Percentiles rank a stretch among this genome's conserved stretches.
Conservation (phyloP, 768 basidiomycete genomes). For the Favolaschia claudopus region DNA sequence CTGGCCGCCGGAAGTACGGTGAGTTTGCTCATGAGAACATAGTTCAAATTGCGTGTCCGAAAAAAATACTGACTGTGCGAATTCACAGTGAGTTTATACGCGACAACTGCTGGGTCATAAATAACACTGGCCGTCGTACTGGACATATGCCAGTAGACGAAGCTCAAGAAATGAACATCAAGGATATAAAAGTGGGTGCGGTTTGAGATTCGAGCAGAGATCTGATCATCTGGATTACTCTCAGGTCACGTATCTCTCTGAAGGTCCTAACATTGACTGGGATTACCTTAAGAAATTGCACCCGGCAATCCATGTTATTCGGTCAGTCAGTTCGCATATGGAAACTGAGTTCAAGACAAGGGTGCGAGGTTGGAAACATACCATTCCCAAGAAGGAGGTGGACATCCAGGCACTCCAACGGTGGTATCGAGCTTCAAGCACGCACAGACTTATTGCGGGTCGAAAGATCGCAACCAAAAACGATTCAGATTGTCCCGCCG, state of each 20-base stretch:
- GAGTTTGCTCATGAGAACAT: too few relatives aligned
- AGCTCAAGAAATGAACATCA: slow-evolving; percentile 45
- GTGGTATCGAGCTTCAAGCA: slow-evolving; percentile 12
- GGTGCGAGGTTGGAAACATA: slow-evolving; percentile 35
- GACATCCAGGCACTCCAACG: background rate
- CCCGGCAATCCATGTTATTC: slow-evolving; percentile 40
- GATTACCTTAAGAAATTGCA: slow-evolving; percentile 39
- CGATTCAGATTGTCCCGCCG: too few relatives aligned
- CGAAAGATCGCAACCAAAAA: background rate
- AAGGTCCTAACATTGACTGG: slow-evolving; percentile 42
- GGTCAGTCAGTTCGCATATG: slow-evolving; percentile 30
- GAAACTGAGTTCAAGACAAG: slow-evolving; percentile 36
- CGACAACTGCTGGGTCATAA: too few relatives aligned
- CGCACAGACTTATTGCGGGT: slow-evolving; percentile 29
- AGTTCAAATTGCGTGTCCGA: too few relatives aligned
- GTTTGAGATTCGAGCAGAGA: background rate
- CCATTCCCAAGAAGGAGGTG: background rate
- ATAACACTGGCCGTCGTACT: too few relatives aligned
- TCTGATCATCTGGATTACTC: background rate
- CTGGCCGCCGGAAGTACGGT: slow-evolving; percentile 28
- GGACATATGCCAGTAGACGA: slow-evolving; percentile 41
- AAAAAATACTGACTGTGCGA: too few relatives aligned
- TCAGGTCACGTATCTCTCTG: slow-evolving; percentile 37
- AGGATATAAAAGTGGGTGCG: slow-evolving; percentile 41
- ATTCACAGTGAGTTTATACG: too few relatives aligned